A percentile compares a stretch with the other conserved stretches of the same genome.
Evolutionary conservation across 352 stramenopile species (phyloP).

Genomic region (Pythium graminicola): DNA sequence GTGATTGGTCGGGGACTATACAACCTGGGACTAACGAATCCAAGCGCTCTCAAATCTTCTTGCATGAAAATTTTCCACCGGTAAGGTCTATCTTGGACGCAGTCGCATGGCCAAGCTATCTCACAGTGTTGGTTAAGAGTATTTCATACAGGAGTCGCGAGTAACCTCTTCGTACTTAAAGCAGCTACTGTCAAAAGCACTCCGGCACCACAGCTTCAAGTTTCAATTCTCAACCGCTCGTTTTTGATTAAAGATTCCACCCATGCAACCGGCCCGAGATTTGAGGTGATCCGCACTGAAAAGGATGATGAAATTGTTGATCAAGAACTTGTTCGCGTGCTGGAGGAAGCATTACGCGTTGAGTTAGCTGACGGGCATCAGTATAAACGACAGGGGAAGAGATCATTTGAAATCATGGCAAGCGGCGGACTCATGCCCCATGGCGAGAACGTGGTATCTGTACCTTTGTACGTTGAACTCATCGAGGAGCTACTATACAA

Average conservation of each 20-base stretch:
- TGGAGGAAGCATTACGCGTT: constrained; percentile 24
- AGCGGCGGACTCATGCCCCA: background rate
- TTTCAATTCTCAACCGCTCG: constrained; percentile 35
- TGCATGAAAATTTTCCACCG: constrained; percentile 14
- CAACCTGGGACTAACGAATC: constrained; percentile 19
- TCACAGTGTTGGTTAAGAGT: no score
- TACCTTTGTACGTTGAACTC: constrained; percentile 46
- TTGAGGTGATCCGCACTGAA: constrained; percentile 17
- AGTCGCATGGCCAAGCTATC: no score
- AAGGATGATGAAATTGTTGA: constrained; percentile 13
- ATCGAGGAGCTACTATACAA: constrained; percentile 57
- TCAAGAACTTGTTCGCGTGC: constrained; percentile 17
- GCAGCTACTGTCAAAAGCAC: background rate
- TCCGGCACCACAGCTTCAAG: no score
- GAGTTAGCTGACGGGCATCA: constrained; percentile 8
- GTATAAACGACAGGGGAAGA: constrained; percentile 2
- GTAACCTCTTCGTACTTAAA: background rate
- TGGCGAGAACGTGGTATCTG: constrained; percentile 9
- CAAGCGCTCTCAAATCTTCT: constrained; percentile 17
- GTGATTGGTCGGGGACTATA: constrained; percentile 25
- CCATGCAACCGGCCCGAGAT: constrained; percentile 17
- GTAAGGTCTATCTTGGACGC: constrained; percentile 13
- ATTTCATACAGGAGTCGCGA: background rate
- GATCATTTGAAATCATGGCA: constrained; percentile 12
- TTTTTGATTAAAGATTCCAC: constrained; percentile 34